phyloP scores from a whole-genome alignment of 176 grass and related monocot species.

The Calamus simplicifolius region DNA sequence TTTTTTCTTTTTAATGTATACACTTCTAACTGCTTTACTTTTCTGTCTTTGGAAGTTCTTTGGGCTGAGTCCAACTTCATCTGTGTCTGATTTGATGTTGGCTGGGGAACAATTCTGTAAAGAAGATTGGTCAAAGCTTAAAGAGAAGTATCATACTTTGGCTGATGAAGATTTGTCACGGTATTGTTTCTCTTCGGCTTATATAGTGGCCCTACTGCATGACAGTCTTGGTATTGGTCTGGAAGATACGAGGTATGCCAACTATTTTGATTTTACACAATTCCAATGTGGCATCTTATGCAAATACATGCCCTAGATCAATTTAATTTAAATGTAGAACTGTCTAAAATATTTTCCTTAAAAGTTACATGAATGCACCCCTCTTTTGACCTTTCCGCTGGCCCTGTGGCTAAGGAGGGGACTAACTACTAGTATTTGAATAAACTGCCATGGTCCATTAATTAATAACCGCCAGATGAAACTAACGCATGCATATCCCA shows the following conservation, averaged over 20 bases:
- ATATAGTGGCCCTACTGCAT: conserved; percentile 79
- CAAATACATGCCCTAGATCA: too few relatives aligned
- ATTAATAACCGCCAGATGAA: too few relatives aligned
- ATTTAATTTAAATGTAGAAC: too few relatives aligned
- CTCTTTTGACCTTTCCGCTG: too few relatives aligned
- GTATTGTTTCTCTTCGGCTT: conserved; percentile 94
- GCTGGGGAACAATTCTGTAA: conserved; percentile 75
- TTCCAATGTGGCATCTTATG: too few relatives aligned
- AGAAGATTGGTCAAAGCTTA: conserved; percentile 52
- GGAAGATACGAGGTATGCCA: conserved; percentile 59
- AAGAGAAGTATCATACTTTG: conserved; percentile 42
- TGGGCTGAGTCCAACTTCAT: conserved; percentile 52
- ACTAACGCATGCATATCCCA: too few relatives aligned
- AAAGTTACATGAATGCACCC: too few relatives aligned
- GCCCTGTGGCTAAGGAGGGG: too few relatives aligned
- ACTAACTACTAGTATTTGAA: too few relatives aligned
- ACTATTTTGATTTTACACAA: not conserved
- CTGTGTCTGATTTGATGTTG: conserved; percentile 52
- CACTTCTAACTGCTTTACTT: not conserved
- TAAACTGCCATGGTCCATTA: too few relatives aligned
- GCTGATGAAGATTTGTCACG: conserved; percentile 58
- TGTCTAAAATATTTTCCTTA: too few relatives aligned
- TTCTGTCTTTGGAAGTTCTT: conserved; percentile 42
- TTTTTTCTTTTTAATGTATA: not conserved
- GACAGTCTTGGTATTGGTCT: conserved; percentile 58